Percentiles rank a stretch among this genome's conserved stretches.
These are phyloP conservation scores for Macrophomina tecta DNA, from an alignment of 2,329 filamentous ascomycete species.

Conservation along the genomic window DNA sequence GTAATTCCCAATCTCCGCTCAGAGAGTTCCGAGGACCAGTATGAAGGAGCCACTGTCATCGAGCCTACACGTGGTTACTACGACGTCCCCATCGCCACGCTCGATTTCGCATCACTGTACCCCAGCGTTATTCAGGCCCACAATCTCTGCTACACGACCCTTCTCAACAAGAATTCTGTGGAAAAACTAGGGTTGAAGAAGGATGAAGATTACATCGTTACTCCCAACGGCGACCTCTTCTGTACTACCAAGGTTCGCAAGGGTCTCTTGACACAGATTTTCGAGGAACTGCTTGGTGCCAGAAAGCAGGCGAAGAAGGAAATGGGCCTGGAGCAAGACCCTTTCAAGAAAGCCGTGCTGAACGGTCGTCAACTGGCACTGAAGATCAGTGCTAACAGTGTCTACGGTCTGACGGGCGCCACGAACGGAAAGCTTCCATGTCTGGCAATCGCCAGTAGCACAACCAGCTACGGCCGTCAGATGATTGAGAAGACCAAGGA, in stretches of 20 bases:
- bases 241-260: conserved; percentile 88
- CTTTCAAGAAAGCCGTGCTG: conserved; percentile 96
- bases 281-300: conserved; percentile 89
- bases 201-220: conserved; percentile 95
- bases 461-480: conserved; percentile 93
- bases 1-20: conserved; percentile 87
- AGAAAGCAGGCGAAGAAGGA: conserved; percentile 95
- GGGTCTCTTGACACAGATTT: conserved; percentile 89
- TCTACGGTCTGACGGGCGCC: conserved; percentile 95
- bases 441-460: conserved; percentile 93
- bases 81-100: conserved; percentile 90
- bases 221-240: conserved; percentile 92
- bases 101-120: conserved; percentile 98
- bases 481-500: conserved; percentile 99
- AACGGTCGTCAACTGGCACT: conserved; percentile 96
- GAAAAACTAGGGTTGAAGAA: conserved; percentile 79
- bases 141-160: conserved; percentile 96
- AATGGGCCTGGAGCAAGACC: conserved; percentile 84
- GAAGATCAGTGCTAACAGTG: conserved; percentile 96
- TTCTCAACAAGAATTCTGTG: conserved; percentile 78
- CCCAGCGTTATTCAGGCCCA: conserved; percentile 99
- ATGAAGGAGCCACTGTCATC: conserved; percentile 97
- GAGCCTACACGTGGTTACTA: conserved; percentile 94
- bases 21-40: conserved; percentile 80
- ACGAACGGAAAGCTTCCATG: conserved; percentile 96